Percentiles rank a stretch among this genome's conserved stretches.
Evolutionary conservation across 768 basidiomycete species (phyloP).

Genomic region (Lactarius quietus): DNA sequence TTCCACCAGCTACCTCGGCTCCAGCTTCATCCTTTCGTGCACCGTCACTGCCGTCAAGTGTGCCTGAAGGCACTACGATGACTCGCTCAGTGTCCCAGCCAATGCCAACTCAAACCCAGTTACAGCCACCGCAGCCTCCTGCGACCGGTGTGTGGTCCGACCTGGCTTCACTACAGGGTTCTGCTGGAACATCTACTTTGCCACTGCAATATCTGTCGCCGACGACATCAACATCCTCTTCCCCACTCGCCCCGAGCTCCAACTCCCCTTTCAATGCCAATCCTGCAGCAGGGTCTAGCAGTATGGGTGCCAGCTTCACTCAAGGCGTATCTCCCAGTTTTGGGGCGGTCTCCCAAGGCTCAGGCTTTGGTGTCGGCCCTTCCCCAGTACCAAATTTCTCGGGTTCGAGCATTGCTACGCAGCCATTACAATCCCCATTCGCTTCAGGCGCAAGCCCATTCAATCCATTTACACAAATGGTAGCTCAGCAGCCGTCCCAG

Average conservation of each 20-base stretch:
- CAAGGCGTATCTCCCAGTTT: slow-evolving; percentile 13
- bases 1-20: slow-evolving; percentile 13
- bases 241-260: slow-evolving; percentile 17
- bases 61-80: slow-evolving; percentile 18
- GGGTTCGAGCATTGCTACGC: slow-evolving; percentile 10
- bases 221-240: slow-evolving; percentile 20
- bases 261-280: slow-evolving; percentile 10
- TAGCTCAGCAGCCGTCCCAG: slow-evolving; percentile 29
- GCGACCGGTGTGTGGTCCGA: slow-evolving; percentile 28
- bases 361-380: slow-evolving; percentile 8
- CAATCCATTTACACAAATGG: slow-evolving; percentile 23
- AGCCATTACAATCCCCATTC: slow-evolving; percentile 8
- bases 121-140: slow-evolving; percentile 13
- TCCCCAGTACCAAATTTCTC: slow-evolving; percentile 23
- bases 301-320: slow-evolving; percentile 19
- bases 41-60: background rate
- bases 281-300: slow-evolving; percentile 27
- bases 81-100: slow-evolving; percentile 39
- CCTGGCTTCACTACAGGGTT: slow-evolving; percentile 28
- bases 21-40: slow-evolving; percentile 10
- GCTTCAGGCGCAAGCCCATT: background rate
- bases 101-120: slow-evolving; percentile 21
- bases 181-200: slow-evolving; percentile 27
- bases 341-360: slow-evolving; percentile 26
- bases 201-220: slow-evolving; percentile 29